phyloP scores from a whole-genome alignment of 805 yeast species.

The Saccharomycopsis sp. region DNA sequence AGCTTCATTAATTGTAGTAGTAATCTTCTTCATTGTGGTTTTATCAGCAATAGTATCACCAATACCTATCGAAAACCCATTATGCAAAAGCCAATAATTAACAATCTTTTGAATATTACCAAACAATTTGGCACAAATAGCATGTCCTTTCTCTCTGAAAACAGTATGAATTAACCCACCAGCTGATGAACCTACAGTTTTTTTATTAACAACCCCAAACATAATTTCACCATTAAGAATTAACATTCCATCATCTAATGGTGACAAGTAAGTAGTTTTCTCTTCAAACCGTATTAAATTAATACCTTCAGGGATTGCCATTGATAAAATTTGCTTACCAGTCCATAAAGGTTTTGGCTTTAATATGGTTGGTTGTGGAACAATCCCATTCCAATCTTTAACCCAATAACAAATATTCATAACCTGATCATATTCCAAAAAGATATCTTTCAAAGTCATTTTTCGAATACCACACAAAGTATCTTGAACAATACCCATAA shows the following conservation, averaged over 20 bases:
- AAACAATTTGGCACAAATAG: conserved; percentile 80
- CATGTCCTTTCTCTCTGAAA: conserved; percentile 95
- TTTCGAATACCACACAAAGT: conserved; percentile 96
- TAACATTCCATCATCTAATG: conserved; percentile 93
- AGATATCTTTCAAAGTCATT: conserved; percentile 85
- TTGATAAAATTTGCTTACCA: conserved; percentile 89
- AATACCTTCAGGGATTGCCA: conserved; percentile 94
- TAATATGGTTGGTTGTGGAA: conserved; percentile 89
- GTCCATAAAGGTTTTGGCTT: conserved; percentile 97
- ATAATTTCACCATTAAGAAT: conserved; percentile 92
- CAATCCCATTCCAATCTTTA: conserved; percentile 97
- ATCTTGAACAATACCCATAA: conserved; percentile 99
- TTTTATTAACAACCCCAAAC: conserved; percentile 97
- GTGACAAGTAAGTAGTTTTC: conserved; percentile 71
- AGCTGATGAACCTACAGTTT: conserved; percentile 96
- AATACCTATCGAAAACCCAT: conserved; percentile 97
- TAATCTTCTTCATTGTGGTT: conserved; percentile 89
- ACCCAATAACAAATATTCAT: conserved; percentile 97
- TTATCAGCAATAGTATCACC: conserved; percentile 99
- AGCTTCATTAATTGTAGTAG: conserved; percentile 88
- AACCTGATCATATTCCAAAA: conserved; percentile 86
- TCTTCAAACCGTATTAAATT: conserved; percentile 93
- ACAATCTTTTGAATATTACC: conserved; percentile 93
- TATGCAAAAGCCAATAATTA: conserved; percentile 92
- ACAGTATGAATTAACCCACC: conserved; percentile 98